A percentile compares a stretch with the other conserved stretches of the same genome.
These are phyloP conservation scores for Microdochium nivale DNA, from an alignment of 2,329 filamentous ascomycete species.

Conservation along the genomic window DNA sequence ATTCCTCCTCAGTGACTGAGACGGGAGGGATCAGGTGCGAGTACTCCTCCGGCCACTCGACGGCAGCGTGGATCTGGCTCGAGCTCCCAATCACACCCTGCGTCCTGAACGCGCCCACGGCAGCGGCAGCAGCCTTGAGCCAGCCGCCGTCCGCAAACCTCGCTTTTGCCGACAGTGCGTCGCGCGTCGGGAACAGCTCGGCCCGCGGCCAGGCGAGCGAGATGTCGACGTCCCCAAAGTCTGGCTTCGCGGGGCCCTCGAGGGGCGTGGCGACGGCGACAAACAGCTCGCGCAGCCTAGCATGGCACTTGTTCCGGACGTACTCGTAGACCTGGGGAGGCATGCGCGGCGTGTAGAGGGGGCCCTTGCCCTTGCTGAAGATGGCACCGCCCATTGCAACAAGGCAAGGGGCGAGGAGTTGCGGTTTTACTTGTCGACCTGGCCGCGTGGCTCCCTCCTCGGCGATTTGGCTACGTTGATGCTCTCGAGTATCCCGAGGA, in stretches of 20 bases:
- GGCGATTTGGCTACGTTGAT: too few species aligned
- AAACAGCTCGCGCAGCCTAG: conserved; percentile 42
- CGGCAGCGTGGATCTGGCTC: conserved; percentile 34
- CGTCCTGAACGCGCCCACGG: conserved; percentile 35
- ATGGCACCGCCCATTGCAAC: conserved; percentile 55
- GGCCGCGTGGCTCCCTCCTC: too few species aligned
- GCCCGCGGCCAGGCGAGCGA: conserved; percentile 36
- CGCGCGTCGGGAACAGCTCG: conserved; percentile 4
- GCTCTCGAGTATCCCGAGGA: too few species aligned
- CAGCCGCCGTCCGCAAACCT: conserved; percentile 1
- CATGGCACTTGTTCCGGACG: conserved; percentile 36
- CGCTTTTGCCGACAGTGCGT: background rate
- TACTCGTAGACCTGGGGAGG: conserved; percentile 43
- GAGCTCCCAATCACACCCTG: conserved; percentile 15
- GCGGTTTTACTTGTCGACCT: background rate
- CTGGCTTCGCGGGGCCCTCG: conserved; percentile 59
- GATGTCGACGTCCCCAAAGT: conserved; percentile 68
- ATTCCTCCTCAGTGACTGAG: background rate
- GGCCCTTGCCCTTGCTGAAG: conserved; percentile 37
- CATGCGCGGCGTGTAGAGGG: conserved; percentile 60
- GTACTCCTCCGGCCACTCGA: conserved; percentile 39
- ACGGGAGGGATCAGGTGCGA: background rate
- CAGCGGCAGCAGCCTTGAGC: conserved; percentile 21
- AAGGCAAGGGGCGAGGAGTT: background rate
- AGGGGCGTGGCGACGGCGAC: conserved; percentile 48